These are phyloP conservation scores for Cryoendolithus antarcticus DNA, from an alignment of 2,329 filamentous ascomycete species.

Conservation along the genomic window DNA sequence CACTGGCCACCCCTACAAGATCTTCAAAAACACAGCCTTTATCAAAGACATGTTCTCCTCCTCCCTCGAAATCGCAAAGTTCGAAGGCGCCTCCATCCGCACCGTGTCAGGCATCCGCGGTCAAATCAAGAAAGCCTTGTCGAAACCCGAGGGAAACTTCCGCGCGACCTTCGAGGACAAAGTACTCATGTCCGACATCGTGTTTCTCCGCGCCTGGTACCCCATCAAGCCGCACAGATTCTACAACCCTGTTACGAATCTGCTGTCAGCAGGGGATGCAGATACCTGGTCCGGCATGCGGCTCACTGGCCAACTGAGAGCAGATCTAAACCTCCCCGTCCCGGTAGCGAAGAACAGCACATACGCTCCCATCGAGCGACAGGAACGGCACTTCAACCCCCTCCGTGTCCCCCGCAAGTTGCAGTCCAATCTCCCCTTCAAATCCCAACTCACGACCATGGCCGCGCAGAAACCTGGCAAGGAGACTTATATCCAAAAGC, in stretches of 20 bases:
- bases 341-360: slow-evolving; percentile 73
- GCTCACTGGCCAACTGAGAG: slow-evolving; percentile 80
- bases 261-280: slow-evolving; percentile 49
- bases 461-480: slow-evolving; percentile 60
- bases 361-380: slow-evolving; percentile 54
- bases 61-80: slow-evolving; percentile 90
- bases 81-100: slow-evolving; percentile 89
- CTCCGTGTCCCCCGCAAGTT: slow-evolving; percentile 66
- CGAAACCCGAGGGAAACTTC: slow-evolving; percentile 90
- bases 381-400: slow-evolving; percentile 41
- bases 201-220: slow-evolving; percentile 95
- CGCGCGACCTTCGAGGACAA: slow-evolving; percentile 98
- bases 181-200: slow-evolving; percentile 89
- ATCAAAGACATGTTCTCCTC: slow-evolving; percentile 98
- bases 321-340: slow-evolving; percentile 59
- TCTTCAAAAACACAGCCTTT: slow-evolving; percentile 98
- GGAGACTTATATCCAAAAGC: slow-evolving; percentile 86
- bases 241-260: slow-evolving; percentile 92
- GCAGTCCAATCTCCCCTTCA: slow-evolving; percentile 78
- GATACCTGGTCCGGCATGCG: slow-evolving; percentile 77
- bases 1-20: slow-evolving; percentile 86
- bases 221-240: slow-evolving; percentile 89
- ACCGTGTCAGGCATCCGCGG: slow-evolving; percentile 92
- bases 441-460: slow-evolving; percentile 75
- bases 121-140: slow-evolving; percentile 91